Base-by-base conservation (phyloP, 1,139 yeast genomes). In the Hemisphaericaspora lyxosophila region DNA sequence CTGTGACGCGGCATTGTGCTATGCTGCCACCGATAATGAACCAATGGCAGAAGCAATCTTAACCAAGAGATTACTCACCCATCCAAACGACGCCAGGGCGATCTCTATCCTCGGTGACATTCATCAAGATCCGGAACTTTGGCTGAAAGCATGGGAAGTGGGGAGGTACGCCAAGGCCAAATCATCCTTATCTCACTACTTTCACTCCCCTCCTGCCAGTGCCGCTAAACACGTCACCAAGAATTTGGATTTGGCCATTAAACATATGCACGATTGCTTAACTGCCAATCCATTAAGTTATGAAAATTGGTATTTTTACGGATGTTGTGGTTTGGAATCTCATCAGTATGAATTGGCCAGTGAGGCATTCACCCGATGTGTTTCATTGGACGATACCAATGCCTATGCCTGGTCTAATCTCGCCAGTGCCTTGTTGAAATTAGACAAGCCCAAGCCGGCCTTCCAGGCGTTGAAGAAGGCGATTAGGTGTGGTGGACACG, bases 331-430 rank as follows among this genome's bases (percentile, higher is more conserved):
- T 0, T 67, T 94, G 36, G 96, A 89, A 54, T 62, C 80, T 9
- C 74, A 67, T 8, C 82, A 85, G 49, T 86, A 73, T 64, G 85
- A 82, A 26, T 63, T 86, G 34, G 96, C 97, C 0, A 82, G 96
- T 0, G 95, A 88, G 55, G 97, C 97, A 0, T 90, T 94, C 57
- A 83, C 96, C 2, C 71, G 97, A 51, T 89, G 97, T 64, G 92
- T 89, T 19, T 72, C 96, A 0, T 60, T 92, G 37, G 97, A 90
- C 54, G 96, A 86, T 27, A 74, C 82, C 1, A 89, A 82, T 53
- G 75, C 94, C 0, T 81, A 81, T 55, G 81, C 96, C 1, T 94
- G 98, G 98, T 83, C 96, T n/a, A 94, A 92, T 56, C 71, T 94
- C 50, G 90, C 96, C 4, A 82, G 95, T 13, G 81, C 97, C 0